Evolutionary conservation across 306 rosid species (phyloP).

Genomic region (Acacia melanoxylon): DNA sequence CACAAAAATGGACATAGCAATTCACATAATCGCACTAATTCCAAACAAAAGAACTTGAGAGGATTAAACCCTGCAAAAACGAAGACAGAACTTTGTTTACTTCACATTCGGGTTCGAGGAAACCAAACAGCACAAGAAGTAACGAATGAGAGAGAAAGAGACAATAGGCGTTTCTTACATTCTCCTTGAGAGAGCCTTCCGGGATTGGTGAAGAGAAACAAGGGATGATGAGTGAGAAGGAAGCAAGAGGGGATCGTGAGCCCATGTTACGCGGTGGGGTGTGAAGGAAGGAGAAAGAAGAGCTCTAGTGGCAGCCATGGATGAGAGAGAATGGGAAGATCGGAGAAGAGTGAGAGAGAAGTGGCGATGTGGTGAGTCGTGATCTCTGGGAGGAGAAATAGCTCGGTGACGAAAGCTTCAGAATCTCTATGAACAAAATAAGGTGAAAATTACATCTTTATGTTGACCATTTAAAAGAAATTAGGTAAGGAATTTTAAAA

Average conservation of each 20-base stretch:
- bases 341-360: background rate
- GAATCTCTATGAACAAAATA: background rate
- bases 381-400: background rate
- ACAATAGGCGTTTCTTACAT: constrained; percentile 34
- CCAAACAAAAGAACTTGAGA: background rate
- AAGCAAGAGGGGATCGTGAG: constrained; percentile 42
- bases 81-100: background rate
- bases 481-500: too few relatives aligned
- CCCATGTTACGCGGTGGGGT: constrained; percentile 20
- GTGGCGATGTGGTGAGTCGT: background rate
- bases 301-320: constrained; percentile 62
- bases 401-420: background rate
- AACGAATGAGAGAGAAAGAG: background rate
- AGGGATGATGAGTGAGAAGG: constrained; percentile 17
- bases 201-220: constrained; percentile 9
- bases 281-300: constrained; percentile 51
- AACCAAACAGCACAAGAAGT: background rate
- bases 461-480: background rate
- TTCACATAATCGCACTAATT: background rate
- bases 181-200: constrained; percentile 12
- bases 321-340: background rate
- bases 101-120: background rate
- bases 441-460: background rate
- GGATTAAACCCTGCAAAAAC: background rate
- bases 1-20: background rate